Evolutionary conservation across 306 rosid species (phyloP), one percentile per base, ranked within the genome.

Genomic region (Phaseolus lunatus): DNA sequence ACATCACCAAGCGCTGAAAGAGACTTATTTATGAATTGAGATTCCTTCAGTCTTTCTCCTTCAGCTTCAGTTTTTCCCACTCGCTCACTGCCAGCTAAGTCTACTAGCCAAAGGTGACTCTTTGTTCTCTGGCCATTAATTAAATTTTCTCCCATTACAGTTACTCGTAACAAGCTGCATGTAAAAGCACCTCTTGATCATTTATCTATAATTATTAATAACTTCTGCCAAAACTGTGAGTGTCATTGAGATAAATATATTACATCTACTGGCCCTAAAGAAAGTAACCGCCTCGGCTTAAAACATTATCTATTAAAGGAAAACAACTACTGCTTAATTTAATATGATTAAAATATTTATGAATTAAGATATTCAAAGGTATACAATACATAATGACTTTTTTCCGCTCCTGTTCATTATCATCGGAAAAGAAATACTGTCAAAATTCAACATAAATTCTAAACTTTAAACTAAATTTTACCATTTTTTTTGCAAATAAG

Each of bases 21-120:
- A 59, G 99, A 95, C 89, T 92, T 95, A 58, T 95, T 95, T 68
- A 95, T 95, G 77, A 89, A 95, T 63, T 95, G 99, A 70, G 99
- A 95, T 86, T 95, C 99, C 87, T 87, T 95, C 80, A 95, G 81
- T 87, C 99, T 90, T 85, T 95, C 99, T 24, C 99, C 99, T 68
- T 92, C 99, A 69, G 91, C 97, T 78, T 95, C 99, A 72, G 88
- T 95, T 88, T 91, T 95, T 71, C 94, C 99, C 72, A 95, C 91
- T 9, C 99, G 97, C 87, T 95, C 99, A 47, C 99, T 95, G 43
- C 99, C 99, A 53, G 99, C 99, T 79, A 95, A 87, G 90, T 95
- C 99, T 71, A 95, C 99, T 10, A 95, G 91, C 99, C 99, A 95
- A 64, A 95, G 99, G 76, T 89, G 97, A 84, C 97, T 91, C 89